Evolutionary conservation across 495 filamentous ascomycete genomes (phyloP).

Genomic region (Penicillium lagena): DNA sequence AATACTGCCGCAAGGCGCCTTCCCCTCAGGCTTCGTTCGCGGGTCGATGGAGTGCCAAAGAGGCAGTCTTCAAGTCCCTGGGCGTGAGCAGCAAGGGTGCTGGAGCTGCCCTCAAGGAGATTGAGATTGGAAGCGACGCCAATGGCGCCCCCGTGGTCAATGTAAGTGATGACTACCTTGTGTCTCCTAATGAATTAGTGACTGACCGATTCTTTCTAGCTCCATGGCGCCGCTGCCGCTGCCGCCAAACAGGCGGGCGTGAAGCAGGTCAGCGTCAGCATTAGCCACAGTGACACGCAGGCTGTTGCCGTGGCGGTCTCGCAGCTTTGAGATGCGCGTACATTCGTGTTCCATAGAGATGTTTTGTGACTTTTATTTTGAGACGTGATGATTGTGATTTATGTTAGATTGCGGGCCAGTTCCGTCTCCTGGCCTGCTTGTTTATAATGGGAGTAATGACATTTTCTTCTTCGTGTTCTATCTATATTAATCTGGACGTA

Average conservation of each 20-base stretch:
- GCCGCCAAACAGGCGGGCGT: slow-evolving; percentile 80
- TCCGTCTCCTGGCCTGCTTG: slow-evolving; percentile 25
- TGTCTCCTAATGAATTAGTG: no score
- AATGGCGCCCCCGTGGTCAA: slow-evolving; percentile 76
- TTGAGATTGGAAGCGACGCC: slow-evolving; percentile 79
- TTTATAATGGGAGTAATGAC: slow-evolving; percentile 28
- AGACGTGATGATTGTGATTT: slow-evolving; percentile 30
- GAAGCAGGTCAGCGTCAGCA: slow-evolving; percentile 82
- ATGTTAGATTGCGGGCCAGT: slow-evolving; percentile 17
- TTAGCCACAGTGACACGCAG: slow-evolving; percentile 88
- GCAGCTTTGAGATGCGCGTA: slow-evolving; percentile 45
- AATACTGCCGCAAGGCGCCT: slow-evolving; percentile 75
- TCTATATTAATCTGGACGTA: neutral
- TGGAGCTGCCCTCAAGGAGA: slow-evolving; percentile 85
- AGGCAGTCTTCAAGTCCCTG: slow-evolving; percentile 97
- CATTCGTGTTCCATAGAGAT: neutral
- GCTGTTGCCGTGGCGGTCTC: slow-evolving; percentile 88
- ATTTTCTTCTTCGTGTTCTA: slow-evolving; percentile 5
- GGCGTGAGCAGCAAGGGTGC: slow-evolving; percentile 81
- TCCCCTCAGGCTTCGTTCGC: slow-evolving; percentile 80
- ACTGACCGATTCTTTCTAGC: slow-evolving; percentile 43
- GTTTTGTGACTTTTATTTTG: slow-evolving; percentile 2
- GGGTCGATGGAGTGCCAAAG: slow-evolving; percentile 93
- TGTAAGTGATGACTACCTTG: slow-evolving; percentile 49
- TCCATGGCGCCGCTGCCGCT: slow-evolving; percentile 74